Base-by-base conservation (phyloP, 2,329 filamentous ascomycete genomes). In the Rhytidhysteron rufulum region DNA sequence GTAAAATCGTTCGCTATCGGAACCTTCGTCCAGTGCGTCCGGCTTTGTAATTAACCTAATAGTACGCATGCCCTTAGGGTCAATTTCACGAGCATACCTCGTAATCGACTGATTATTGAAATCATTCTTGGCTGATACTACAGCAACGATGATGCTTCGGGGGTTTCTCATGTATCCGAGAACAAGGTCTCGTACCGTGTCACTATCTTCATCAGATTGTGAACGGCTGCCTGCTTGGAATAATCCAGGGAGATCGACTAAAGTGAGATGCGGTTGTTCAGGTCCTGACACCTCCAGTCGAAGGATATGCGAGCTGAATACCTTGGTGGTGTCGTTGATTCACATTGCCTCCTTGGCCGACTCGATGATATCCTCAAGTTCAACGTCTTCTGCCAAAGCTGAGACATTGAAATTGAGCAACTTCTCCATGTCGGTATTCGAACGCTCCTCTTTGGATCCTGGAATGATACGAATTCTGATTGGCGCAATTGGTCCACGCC, bases 81-180 rank as follows among this genome's bases (percentile, higher is more conserved):
- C 75, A 24, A 77, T 69, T 22, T 62, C 45, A n/a, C 67, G 62
- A 0, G 69, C 69, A 9, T 70, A 72, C 19, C 71, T 67, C 0
- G 77, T 63, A 2, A 86, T 72, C 2, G 68, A 62, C 50, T 86
- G 80, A 16, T 79, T 74, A 7, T 74, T 74, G 48, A 73, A 69
- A 31, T 79, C 70, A 11, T 65, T 61, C 38, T 62, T 63, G 0
- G 67, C 64, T 2, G 61, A 64, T 0, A 69, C 52, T 1, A 70
- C 62, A 1, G 77, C 74, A 0, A 83, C 60, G 2, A 83, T 78
- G 39, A 85, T 79, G 49, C 71, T 83, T n/a, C 78, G 70, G 10
- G 64, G 54, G 20, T 75, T n/a, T 53, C n/a, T 51, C 69, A 85
- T 80, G 48, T 86, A 86, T 0, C 60, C 58, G 2, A 72, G 53